phyloP scores from a whole-genome alignment of 768 basidiomycete species.

The Lactarius trivialis region DNA sequence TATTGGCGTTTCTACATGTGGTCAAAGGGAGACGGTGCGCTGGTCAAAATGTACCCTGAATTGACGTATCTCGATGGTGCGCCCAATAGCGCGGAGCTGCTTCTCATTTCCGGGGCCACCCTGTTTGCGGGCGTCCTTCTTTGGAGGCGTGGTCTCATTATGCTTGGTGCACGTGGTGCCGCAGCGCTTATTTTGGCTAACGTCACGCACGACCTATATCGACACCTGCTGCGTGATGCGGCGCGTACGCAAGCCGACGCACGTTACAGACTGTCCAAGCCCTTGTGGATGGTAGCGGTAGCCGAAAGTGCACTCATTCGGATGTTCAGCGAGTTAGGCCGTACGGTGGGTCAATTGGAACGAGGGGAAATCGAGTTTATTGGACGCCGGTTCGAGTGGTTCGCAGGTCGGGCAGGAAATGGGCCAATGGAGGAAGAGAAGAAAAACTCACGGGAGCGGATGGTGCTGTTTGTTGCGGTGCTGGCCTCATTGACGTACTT shows the following conservation, averaged over 20 bases:
- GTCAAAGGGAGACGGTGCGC: conserved; percentile 49
- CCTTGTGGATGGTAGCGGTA: conserved; percentile 38
- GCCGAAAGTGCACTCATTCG: conserved; percentile 46
- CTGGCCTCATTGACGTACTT: background rate
- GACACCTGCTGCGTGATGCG: conserved; percentile 40
- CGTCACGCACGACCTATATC: conserved; percentile 42
- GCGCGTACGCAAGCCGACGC: conserved; percentile 29
- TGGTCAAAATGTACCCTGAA: conserved; percentile 44
- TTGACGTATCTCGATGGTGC: conserved; percentile 39
- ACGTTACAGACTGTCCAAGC: conserved; percentile 32
- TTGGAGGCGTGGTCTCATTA: conserved; percentile 9
- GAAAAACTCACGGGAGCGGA: conserved; percentile 34
- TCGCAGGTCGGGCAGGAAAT: conserved; percentile 35
- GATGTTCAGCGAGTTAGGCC: conserved; percentile 45
- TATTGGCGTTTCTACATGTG: conserved; percentile 55
- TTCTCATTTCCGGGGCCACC: conserved; percentile 29
- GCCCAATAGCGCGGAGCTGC: conserved; percentile 45
- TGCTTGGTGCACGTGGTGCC: conserved; percentile 25
- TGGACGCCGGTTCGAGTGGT: conserved; percentile 51
- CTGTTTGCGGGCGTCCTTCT: conserved; percentile 21
- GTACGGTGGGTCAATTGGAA: conserved; percentile 39
- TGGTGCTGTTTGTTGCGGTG: conserved; percentile 21
- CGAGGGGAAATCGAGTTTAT: conserved; percentile 37
- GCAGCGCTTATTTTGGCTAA: conserved; percentile 35
- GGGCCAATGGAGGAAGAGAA: conserved; percentile 42